Conservation (phyloP, 208 protist genomes). For the Ichthyophonus hoferi region DNA sequence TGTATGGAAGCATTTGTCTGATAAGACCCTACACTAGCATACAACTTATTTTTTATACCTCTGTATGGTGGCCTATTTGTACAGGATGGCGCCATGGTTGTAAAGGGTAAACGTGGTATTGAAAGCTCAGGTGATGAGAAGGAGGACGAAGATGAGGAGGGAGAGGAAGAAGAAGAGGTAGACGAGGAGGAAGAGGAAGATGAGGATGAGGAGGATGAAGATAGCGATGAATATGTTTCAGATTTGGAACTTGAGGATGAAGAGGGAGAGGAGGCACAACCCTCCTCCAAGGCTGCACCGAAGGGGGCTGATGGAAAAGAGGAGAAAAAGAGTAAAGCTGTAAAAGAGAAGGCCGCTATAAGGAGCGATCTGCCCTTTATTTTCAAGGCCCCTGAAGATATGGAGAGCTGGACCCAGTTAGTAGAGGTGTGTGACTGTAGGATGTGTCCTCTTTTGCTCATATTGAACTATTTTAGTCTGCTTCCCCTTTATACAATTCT, state of each 20-base stretch:
- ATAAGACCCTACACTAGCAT: too few species aligned
- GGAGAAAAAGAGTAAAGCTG: background rate
- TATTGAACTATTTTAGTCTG: too few species aligned
- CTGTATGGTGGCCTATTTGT: background rate
- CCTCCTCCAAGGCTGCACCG: background rate
- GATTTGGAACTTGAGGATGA: conserved; percentile 8
- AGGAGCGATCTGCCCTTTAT: background rate
- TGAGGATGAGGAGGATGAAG: background rate
- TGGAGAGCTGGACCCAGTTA: background rate
- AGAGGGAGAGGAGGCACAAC: background rate
- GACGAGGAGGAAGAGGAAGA: background rate
- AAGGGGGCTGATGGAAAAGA: background rate
- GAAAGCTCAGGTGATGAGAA: background rate
- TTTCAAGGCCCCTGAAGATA: background rate
- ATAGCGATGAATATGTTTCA: background rate
- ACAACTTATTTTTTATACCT: too few species aligned
- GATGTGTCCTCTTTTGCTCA: too few species aligned
- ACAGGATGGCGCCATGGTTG: background rate
- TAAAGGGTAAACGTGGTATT: background rate
- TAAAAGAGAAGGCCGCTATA: background rate
- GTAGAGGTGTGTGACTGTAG: background rate
- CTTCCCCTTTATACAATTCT: too few species aligned
- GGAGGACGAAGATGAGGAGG: background rate
- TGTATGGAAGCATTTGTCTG: too few species aligned
- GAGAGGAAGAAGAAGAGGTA: background rate